Conservation (phyloP, 768 basidiomycete species). For the Pholiota conissans region DNA sequence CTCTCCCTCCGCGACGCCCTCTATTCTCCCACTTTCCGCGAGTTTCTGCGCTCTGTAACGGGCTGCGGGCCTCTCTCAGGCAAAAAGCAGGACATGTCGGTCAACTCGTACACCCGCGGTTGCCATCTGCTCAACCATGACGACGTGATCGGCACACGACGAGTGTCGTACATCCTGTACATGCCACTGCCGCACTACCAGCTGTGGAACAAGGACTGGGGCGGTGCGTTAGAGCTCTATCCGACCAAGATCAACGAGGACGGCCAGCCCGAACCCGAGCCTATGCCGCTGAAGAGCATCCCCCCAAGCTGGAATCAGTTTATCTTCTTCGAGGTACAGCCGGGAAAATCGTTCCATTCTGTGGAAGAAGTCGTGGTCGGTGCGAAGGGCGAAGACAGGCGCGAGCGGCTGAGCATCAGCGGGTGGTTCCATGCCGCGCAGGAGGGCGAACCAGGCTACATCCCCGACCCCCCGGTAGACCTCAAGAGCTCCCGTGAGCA, state of each 20-base stretch:
- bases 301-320: slow-evolving; percentile 90
- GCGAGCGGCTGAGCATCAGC: slow-evolving; percentile 82
- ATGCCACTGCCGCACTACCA: slow-evolving; percentile 78
- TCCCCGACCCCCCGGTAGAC: slow-evolving; percentile 45
- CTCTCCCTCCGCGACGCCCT: slow-evolving; percentile 86
- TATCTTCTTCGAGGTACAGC: slow-evolving; percentile 89
- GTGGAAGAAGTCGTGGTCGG: slow-evolving; percentile 96
- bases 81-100: slow-evolving; percentile 91
- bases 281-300: slow-evolving; percentile 63
- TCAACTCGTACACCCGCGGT: slow-evolving; percentile 87
- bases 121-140: slow-evolving; percentile 97
- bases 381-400: slow-evolving; percentile 62
- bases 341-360: slow-evolving; percentile 92
- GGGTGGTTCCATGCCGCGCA: slow-evolving; percentile 97
- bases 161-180: slow-evolving; percentile 96
- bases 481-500: slow-evolving; percentile 88
- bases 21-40: slow-evolving; percentile 81
- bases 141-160: slow-evolving; percentile 93
- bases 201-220: slow-evolving; percentile 87
- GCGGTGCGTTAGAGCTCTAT: slow-evolving; percentile 93
- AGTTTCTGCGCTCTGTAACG: slow-evolving; percentile 82
- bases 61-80: slow-evolving; percentile 92
- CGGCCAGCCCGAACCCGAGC: slow-evolving; percentile 68
- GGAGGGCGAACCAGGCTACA: slow-evolving; percentile 87
- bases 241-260: slow-evolving; percentile 63